Evolutionary conservation across 352 stramenopile genomes (phyloP), one percentile per base, ranked within the genome.

Genomic region (Phytophthora ramorum): DNA sequence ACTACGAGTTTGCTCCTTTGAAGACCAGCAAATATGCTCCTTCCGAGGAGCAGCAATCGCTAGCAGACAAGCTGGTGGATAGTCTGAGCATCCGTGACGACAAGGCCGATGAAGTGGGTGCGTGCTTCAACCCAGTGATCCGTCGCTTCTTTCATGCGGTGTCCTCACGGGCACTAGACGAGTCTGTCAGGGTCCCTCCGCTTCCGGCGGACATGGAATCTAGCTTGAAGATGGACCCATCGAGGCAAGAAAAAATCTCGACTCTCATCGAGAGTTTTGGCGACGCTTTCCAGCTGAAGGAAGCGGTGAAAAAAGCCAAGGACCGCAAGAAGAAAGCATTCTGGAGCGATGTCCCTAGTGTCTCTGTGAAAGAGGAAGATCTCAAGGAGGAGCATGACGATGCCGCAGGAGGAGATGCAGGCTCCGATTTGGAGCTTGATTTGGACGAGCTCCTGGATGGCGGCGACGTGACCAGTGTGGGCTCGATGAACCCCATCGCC

Each of bases 401-500:
- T 17, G 68, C 10, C 14, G 58, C 45, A 7, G 54, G 34, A 13
- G 69, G 45, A 35, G 68, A 76, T 53, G 52, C 70, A 17, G 81
- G 75, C 4, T 92, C 81, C 10, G 84, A 95, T 40, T 75, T 73
- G 24, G 78, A 87, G 26, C 50, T 95, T 20, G 83, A 95, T 49
- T 63, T 91, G 61, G 86, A 95, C 50, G 86, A 92, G 32, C 64
- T 95, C 7, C 56, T 95, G 52, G 86, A 90, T 48, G 74, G 78
- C 12, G 76, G 77, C 35, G 75, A 84, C 24, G 82, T 93, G 14
- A 89, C 81, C 35, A 75, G 38, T 28, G 81, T 95, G n/a, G 87
- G 87, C 0, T 92, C 85, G 1, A 92, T 95, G 85, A 95, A 93
- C 51, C 87, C 87, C 13, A 85, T 95, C 34, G 81, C 85, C 1